Evolutionary conservation across 192 early-diverging fungal species (phyloP).

Genomic region (Lobosporangium transversale): DNA sequence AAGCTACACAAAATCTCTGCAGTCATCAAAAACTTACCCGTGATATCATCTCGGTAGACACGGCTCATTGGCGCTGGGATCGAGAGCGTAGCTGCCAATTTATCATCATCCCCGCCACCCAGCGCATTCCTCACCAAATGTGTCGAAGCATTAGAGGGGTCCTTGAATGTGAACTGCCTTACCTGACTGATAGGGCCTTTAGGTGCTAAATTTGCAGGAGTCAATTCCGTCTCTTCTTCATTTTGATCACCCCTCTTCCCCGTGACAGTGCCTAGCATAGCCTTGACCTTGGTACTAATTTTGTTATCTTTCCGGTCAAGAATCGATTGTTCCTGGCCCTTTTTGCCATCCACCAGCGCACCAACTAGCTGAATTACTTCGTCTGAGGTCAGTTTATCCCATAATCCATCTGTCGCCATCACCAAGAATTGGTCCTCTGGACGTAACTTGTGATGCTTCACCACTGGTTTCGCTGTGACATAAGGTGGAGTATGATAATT

Average conservation of each 20-base stretch:
- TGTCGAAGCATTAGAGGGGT: conserved; percentile 70
- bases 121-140: conserved; percentile 76
- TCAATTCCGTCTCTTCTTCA: conserved; percentile 34
- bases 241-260: conserved; percentile 38
- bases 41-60: conserved; percentile 86
- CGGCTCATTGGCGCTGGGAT: conserved; percentile 76
- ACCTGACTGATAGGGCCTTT: conserved; percentile 42
- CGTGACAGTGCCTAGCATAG: conserved; percentile 17
- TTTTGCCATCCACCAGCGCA: conserved; percentile 53
- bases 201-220: conserved; percentile 32
- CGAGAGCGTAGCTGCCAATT: conserved; percentile 70
- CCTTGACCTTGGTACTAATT: conserved; percentile 12
- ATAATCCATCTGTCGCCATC: conserved; percentile 86
- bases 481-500: conserved; percentile 75
- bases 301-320: conserved; percentile 15
- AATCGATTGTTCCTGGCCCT: conserved; percentile 21
- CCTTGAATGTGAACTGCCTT: conserved; percentile 51
- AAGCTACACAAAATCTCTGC: too few relatives aligned
- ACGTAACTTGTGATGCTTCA: conserved; percentile 68
- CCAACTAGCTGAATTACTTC: conserved; percentile 66
- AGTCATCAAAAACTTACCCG: conserved; percentile 42
- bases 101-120: conserved; percentile 67
- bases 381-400: conserved; percentile 76
- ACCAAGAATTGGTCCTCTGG: conserved; percentile 78
- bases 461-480: conserved; percentile 81